Conservation (phyloP, 2,329 filamentous ascomycete species). For the Magnaporthales sp. region DNA sequence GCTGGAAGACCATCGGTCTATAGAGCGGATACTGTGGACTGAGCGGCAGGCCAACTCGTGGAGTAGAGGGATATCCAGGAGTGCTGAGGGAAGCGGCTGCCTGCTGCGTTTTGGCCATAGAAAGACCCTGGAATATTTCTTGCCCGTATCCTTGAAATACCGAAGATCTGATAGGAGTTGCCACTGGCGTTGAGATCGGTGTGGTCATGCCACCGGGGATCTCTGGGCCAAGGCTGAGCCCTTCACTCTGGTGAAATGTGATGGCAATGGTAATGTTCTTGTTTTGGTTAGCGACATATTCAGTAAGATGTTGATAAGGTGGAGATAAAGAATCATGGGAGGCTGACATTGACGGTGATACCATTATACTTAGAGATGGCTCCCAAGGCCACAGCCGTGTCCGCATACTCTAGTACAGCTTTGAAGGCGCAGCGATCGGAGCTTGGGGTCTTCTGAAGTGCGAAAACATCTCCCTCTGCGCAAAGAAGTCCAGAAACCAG, state of each 20-base stretch:
- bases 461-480: slow-evolving; percentile 41
- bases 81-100: slow-evolving; percentile 13
- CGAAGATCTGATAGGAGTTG: slow-evolving; percentile 6
- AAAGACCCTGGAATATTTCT: slow-evolving; percentile 2
- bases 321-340: background rate
- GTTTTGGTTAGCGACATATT: background rate
- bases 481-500: slow-evolving; percentile 32
- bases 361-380: slow-evolving; percentile 32
- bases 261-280: slow-evolving; percentile 7
- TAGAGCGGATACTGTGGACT: slow-evolving; percentile 3
- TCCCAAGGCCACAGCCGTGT: slow-evolving; percentile 32
- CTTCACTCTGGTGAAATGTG: slow-evolving; percentile 10
- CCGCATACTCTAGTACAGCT: slow-evolving; percentile 44
- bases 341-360: slow-evolving; percentile 25
- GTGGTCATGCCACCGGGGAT: slow-evolving; percentile 10
- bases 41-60: slow-evolving; percentile 16
- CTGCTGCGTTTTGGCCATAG: slow-evolving; percentile 10
- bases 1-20: slow-evolving; percentile 2
- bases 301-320: background rate
- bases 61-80: slow-evolving; percentile 15
- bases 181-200: slow-evolving; percentile 13
- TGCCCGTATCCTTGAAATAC: background rate
- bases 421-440: slow-evolving; percentile 33
- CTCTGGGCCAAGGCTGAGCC: slow-evolving; percentile 10
- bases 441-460: slow-evolving; percentile 33